Conservation (phyloP, 257 asterid genomes). For the Capsicum baccatum region DNA sequence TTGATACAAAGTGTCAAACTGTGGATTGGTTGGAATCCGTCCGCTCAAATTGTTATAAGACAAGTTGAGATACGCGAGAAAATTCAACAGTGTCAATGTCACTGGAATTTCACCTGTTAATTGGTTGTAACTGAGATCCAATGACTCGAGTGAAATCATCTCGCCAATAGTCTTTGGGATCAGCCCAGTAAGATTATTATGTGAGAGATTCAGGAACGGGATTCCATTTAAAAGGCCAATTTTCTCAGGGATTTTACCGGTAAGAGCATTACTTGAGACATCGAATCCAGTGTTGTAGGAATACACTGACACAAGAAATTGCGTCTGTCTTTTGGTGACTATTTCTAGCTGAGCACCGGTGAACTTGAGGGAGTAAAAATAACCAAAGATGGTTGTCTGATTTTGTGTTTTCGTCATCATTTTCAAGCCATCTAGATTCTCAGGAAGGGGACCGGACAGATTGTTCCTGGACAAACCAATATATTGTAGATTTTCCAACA, state of each 20-base stretch:
- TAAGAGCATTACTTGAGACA: background rate
- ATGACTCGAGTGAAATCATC: constrained; percentile 30
- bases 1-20: constrained; percentile 21
- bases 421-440: constrained; percentile 24
- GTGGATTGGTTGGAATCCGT: constrained; percentile 16
- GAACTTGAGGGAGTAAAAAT: background rate
- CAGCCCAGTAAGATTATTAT: background rate
- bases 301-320: constrained; percentile 15
- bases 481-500: constrained; percentile 28
- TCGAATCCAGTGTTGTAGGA: constrained; percentile 25
- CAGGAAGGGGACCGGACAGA: constrained; percentile 32
- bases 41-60: constrained; percentile 37
- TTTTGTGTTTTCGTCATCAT: background rate
- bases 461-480: constrained; percentile 23
- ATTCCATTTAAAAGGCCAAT: constrained; percentile 21
- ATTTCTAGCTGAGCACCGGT: constrained; percentile 22
- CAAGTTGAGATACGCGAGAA: constrained; percentile 17
- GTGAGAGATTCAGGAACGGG: constrained; percentile 10
- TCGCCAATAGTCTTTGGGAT: constrained; percentile 22
- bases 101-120: constrained; percentile 30
- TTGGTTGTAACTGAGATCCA: constrained; percentile 27
- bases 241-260: constrained; percentile 21
- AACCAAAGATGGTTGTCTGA: background rate
- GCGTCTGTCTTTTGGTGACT: constrained; percentile 6
- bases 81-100: constrained; percentile 16